Base-by-base conservation (phyloP, 1,139 yeast species). In the Ogataea hybrid region DNA sequence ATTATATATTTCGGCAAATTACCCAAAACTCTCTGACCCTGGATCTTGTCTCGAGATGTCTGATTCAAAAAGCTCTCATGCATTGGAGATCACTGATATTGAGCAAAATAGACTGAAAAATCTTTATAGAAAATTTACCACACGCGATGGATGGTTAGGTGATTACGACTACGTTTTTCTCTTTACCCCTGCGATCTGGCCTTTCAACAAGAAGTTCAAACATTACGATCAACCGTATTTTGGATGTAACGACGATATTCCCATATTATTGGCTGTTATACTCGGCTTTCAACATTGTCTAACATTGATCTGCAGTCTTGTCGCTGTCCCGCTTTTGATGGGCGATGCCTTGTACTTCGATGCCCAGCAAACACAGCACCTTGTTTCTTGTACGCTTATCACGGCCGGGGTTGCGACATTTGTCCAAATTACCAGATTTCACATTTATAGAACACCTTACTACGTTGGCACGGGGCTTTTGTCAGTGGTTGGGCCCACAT, bases 151-250 rank as follows among this genome's bases (percentile, higher is more conserved):
- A 6, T 63, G 84, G 44, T 51, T 86, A 20, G 95, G 95, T 22
- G 89, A 83, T 56, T 85, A 84, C 57, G 84, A 86, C 67, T 86
- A 86, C 60, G 73, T 65, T 23, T 80, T 78, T 56, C 71, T 86
- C 36, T 85, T 86, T 68, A 70, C 79, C 3, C 95, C 95, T 2
- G 75, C 75, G 37, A 57, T 85, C 42, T 41, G 40, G 38, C 95
- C 95, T 1, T 84, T 85, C 62, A 53, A 74, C 35, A 69, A 69
- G 42, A 43, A 38, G 28, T 44, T 27, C 33, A 27, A 44, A 18
- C 29, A 42, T 15, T 40, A 32, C 31, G 31, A 33, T 9, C 51
- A 48, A 25, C 53, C 53, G 3, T 49, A 46, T 22, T 49, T 44
- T 32, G 51, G 49, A 11, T 38, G 45, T 17, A 40, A 48, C 23